Percentiles rank a stretch among this genome's conserved stretches.
Conservation (phyloP, 441 rosid genomes). For the Populus tomentosa region DNA sequence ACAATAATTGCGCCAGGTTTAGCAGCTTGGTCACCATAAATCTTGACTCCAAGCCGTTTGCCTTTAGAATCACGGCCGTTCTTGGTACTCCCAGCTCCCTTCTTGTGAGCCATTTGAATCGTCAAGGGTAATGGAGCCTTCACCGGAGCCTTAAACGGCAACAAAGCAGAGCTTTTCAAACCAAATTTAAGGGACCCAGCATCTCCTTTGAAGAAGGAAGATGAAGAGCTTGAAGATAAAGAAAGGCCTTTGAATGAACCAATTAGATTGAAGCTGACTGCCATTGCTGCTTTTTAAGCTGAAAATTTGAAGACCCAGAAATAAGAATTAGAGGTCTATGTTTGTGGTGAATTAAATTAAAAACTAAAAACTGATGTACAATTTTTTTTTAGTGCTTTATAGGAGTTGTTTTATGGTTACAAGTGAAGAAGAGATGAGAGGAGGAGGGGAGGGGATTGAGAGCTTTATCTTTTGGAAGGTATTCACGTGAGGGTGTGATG, state of each 20-base stretch:
- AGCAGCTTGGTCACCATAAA: constrained; percentile 82
- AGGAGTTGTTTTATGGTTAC: background rate
- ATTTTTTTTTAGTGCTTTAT: background rate
- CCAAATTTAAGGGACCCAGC: constrained; percentile 7
- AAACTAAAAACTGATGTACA: background rate
- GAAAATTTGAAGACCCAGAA: background rate
- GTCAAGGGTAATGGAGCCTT: constrained; percentile 51
- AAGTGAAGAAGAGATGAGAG: background rate
- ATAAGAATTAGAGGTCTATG: background rate
- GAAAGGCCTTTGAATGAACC: constrained; percentile 64
- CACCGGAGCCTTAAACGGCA: constrained; percentile 20
- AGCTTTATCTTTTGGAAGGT: background rate
- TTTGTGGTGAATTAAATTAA: background rate
- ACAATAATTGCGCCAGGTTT: constrained; percentile 92
- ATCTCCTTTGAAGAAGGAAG: constrained; percentile 61
- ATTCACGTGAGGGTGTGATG: background rate
- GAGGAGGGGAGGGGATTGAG: background rate
- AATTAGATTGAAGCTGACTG: constrained; percentile 45
- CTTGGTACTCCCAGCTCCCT: constrained; percentile 97
- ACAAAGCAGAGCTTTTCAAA: constrained; percentile 31
- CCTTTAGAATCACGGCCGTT: constrained; percentile 93
- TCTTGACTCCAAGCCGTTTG: constrained; percentile 85
- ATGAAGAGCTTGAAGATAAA: constrained; percentile 47
- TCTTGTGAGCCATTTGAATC: constrained; percentile 89
- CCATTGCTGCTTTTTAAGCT: constrained; percentile 24